These are phyloP conservation scores for Eucalyptus sp. DNA, from an alignment of 345 rosid genomes.

Conservation along the genomic window DNA sequence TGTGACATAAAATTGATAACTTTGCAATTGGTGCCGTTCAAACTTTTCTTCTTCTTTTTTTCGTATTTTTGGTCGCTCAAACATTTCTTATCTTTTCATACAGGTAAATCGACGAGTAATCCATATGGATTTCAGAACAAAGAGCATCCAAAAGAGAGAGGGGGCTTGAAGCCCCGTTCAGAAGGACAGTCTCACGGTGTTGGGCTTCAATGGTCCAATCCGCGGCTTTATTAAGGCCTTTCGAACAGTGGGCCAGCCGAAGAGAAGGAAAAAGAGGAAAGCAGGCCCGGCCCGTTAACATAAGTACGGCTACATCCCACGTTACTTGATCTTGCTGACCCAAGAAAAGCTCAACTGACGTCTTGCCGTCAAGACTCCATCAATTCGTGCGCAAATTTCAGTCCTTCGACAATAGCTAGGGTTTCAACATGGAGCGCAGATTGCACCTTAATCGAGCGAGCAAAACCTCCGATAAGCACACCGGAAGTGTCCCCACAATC, in stretches of 20 bases:
- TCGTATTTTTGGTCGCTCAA: not conserved
- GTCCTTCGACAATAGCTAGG: not conserved
- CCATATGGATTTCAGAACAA: not conserved
- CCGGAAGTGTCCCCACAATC: no score
- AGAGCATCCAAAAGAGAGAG: not conserved
- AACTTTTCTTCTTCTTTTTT: no score
- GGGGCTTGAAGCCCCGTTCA: not conserved
- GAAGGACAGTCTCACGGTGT: not conserved
- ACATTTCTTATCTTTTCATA: not conserved
- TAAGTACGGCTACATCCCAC: not conserved
- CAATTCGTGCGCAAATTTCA: not conserved
- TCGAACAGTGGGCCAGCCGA: not conserved
- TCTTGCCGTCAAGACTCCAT: not conserved
- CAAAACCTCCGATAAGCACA: no score
- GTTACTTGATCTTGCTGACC: not conserved
- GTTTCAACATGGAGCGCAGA: not conserved
- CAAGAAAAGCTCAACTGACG: not conserved
- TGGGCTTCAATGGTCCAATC: not conserved
- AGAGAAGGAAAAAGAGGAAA: not conserved
- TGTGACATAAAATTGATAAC: not conserved
- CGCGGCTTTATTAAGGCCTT: not conserved
- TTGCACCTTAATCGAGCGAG: no score
- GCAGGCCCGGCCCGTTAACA: not conserved
- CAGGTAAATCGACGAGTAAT: not conserved
- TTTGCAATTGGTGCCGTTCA: not conserved